Evolutionary conservation across 306 rosid genomes (phyloP).

Genomic region (Oemleria cerasiformis): DNA sequence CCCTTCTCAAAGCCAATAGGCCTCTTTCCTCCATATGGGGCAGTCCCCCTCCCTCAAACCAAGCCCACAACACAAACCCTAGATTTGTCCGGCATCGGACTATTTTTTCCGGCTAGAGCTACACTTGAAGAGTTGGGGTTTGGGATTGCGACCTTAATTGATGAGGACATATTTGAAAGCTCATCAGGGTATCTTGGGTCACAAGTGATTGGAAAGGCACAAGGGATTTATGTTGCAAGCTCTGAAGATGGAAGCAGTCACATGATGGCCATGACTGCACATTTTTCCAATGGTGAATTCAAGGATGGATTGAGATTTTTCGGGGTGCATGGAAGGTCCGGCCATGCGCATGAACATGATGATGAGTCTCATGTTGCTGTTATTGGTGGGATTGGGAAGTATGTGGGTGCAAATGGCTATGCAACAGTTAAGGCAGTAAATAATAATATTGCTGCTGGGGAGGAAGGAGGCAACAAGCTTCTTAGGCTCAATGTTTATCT

Average conservation of each 20-base stretch:
- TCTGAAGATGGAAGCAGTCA: conserved; percentile 57
- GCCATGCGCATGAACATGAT: conserved; percentile 2
- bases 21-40: conserved; percentile 45
- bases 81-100: conserved; percentile 50
- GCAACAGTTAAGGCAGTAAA: conserved; percentile 58
- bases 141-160: conserved; percentile 49
- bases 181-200: conserved; percentile 20
- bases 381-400: conserved; percentile 83
- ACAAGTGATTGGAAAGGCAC: conserved; percentile 49
- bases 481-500: conserved; percentile 65
- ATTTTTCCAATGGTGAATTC: conserved; percentile 30
- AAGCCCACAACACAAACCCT: conserved; percentile 43
- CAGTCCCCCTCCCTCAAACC: conserved; percentile 44
- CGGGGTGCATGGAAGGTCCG: conserved; percentile 54
- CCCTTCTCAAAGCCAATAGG: conserved; percentile 61
- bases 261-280: conserved; percentile 60
- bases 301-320: conserved; percentile 56
- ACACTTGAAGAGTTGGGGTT: conserved; percentile 60
- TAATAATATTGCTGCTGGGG: background rate
- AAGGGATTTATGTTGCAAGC: conserved; percentile 63
- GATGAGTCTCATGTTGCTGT: conserved; percentile 73
- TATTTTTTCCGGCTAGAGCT: conserved; percentile 52
- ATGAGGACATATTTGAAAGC: conserved; percentile 42
- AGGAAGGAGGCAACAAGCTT: conserved; percentile 33
- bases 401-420: conserved; percentile 72